Evolutionary conservation across 179 eudicot species (phyloP).

Genomic region (Corrigiola litoralis): DNA sequence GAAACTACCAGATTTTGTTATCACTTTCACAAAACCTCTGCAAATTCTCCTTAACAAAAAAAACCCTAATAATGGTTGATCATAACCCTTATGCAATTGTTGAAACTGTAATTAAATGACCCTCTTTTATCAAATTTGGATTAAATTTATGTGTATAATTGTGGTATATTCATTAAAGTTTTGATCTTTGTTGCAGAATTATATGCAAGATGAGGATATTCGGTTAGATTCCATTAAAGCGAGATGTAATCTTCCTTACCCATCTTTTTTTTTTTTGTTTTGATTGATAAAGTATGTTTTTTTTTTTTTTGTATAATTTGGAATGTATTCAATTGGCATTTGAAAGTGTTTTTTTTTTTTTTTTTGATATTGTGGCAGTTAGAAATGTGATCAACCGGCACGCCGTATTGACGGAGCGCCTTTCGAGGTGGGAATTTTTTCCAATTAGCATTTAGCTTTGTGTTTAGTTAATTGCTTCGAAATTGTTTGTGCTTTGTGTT

Average conservation of each 20-base stretch:
- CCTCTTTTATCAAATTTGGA: not conserved
- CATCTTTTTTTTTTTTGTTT: not conserved
- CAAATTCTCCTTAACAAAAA: too few relatives aligned
- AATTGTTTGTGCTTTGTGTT: too few relatives aligned
- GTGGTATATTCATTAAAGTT: not conserved
- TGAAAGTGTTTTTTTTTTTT: not conserved
- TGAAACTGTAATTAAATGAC: constrained; percentile 10
- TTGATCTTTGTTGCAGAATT: constrained; percentile 29
- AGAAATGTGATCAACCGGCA: constrained; percentile 74
- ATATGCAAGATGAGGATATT: constrained; percentile 50
- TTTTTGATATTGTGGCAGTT: constrained; percentile 42
- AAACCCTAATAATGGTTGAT: constrained; percentile 31
- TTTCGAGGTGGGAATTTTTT: constrained; percentile 53
- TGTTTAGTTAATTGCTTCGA: too few relatives aligned
- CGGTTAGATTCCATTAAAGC: constrained; percentile 63
- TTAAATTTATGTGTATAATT: not conserved
- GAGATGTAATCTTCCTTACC: constrained; percentile 45
- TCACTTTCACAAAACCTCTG: not conserved
- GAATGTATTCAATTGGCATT: not conserved
- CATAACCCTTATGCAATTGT: constrained; percentile 23
- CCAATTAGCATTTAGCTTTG: too few relatives aligned
- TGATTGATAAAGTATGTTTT: not conserved
- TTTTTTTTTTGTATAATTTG: not conserved
- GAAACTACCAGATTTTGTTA: not conserved
- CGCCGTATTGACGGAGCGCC: constrained; percentile 68